Evolutionary conservation across 73 alveolate genomes (phyloP).

Genomic region (Diophrys sp.): DNA sequence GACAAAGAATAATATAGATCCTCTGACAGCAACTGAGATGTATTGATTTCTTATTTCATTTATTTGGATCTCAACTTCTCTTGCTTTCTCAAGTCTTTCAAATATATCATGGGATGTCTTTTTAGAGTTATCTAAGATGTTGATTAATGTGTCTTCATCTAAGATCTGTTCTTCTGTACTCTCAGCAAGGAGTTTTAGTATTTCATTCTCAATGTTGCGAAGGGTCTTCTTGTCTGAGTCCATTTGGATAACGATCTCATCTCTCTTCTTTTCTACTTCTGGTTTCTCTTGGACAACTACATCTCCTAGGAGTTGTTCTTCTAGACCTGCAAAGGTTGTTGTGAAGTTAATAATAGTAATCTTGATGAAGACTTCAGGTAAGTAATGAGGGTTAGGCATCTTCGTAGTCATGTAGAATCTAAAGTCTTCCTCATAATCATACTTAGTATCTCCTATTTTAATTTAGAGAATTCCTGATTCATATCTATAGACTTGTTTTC

Average conservation of each 20-base stretch:
- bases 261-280: conserved; percentile 94
- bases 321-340: conserved; percentile 92
- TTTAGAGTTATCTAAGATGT: conserved; percentile 84
- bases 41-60: conserved; percentile 91
- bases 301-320: conserved; percentile 92
- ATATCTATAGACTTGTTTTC: conserved; percentile 68
- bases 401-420: conserved; percentile 92
- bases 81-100: conserved; percentile 74
- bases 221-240: conserved; percentile 85
- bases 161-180: conserved; percentile 81
- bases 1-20: conserved; percentile 91
- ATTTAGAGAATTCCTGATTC: conserved; percentile 79
- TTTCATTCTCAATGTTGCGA: conserved; percentile 77
- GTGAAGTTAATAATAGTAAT: conserved; percentile 91
- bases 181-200: conserved; percentile 78
- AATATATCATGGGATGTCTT: conserved; percentile 77
- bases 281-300: conserved; percentile 94
- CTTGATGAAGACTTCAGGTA: conserved; percentile 93
- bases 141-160: conserved; percentile 89
- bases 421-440: conserved; percentile 78
- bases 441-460: conserved; percentile 68
- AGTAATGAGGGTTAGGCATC: conserved; percentile 95
- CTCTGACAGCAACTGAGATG: conserved; percentile 92
- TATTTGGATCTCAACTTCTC: conserved; percentile 79
- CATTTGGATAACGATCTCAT: conserved; percentile 88